Evolutionary conservation across 257 asterid species (phyloP).

Genomic region (Lavandula angustifolia): DNA sequence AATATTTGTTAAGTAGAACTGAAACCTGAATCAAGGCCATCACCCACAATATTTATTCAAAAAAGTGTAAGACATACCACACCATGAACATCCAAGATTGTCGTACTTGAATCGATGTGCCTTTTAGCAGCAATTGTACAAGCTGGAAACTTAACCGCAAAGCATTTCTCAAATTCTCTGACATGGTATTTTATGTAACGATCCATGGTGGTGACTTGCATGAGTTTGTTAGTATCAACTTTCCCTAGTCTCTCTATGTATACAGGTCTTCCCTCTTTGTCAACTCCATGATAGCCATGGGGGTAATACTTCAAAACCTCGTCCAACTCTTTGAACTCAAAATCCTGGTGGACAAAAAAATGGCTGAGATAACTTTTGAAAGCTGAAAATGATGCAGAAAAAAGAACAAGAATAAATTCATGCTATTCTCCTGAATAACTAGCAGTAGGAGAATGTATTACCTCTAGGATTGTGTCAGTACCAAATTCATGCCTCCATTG

Average conservation of each 20-base stretch:
- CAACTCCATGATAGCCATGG: conserved; percentile 85
- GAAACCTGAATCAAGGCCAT: conserved; percentile 13
- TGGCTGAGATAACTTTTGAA: neutral
- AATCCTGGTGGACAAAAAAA: conserved; percentile 52
- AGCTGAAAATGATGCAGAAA: conserved; percentile 14
- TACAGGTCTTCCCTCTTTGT: conserved; percentile 83
- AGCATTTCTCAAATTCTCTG: conserved; percentile 71
- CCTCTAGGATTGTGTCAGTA: conserved; percentile 67
- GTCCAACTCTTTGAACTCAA: conserved; percentile 68
- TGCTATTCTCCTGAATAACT: neutral
- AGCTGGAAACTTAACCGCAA: conserved; percentile 79
- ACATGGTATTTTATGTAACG: conserved; percentile 78
- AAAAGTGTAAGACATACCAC: conserved; percentile 57
- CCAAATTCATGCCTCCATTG: conserved; percentile 86
- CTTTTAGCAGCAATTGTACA: conserved; percentile 84
- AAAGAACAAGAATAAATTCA: conserved; percentile 13
- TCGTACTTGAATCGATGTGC: conserved; percentile 84
- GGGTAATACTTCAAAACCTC: conserved; percentile 78
- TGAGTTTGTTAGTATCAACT: conserved; percentile 73
- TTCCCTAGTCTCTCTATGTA: conserved; percentile 85
- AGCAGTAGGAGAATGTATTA: conserved; percentile 25
- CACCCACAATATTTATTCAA: conserved; percentile 9
- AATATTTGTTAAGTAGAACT: neutral
- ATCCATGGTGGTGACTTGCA: conserved; percentile 83
- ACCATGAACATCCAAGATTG: conserved; percentile 84